These are phyloP conservation scores for Rhizoclosmatium globosum DNA, from an alignment of 192 early-diverging fungal species.

Conservation along the genomic window DNA sequence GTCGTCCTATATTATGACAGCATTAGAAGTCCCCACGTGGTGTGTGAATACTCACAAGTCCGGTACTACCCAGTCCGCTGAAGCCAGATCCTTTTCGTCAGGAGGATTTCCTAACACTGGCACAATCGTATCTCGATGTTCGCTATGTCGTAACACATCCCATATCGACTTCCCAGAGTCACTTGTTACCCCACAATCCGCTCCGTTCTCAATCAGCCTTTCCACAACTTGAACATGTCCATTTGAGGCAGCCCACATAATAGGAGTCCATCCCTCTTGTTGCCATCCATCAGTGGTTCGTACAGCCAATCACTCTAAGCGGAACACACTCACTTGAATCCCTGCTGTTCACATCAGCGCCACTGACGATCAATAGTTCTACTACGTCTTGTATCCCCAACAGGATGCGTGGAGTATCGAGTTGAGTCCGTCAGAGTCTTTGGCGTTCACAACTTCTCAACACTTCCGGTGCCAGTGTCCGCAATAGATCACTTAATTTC, in stretches of 20 bases:
- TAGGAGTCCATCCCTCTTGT: slow-evolving; percentile 85
- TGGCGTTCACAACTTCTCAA: slow-evolving; percentile 69
- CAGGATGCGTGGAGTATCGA: slow-evolving; percentile 89
- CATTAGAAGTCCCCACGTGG: not conserved
- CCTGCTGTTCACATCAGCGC: slow-evolving; percentile 76
- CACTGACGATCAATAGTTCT: slow-evolving; percentile 71
- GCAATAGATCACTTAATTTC: slow-evolving; percentile 69
- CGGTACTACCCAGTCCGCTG: too few species aligned
- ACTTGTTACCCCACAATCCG: slow-evolving; percentile 51
- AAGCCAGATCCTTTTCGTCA: not conserved
- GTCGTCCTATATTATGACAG: not conserved
- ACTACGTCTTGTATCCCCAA: slow-evolving; percentile 85
- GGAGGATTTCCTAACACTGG: not conserved
- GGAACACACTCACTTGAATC: slow-evolving; percentile 78
- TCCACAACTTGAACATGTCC: slow-evolving; percentile 78
- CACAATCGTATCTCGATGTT: not conserved
- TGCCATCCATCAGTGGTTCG: not conserved
- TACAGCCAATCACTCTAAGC: not conserved
- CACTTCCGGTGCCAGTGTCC: slow-evolving; percentile 30
- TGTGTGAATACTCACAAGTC: too few species aligned
- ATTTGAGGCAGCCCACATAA: slow-evolving; percentile 94
- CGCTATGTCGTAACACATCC: slow-evolving; percentile 31
- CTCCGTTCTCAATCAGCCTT: slow-evolving; percentile 80
- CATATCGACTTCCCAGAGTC: slow-evolving; percentile 40
- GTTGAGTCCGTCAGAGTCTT: slow-evolving; percentile 87